Conservation (phyloP, 2,329 filamentous ascomycete species). For the Verticillium nubilum region DNA sequence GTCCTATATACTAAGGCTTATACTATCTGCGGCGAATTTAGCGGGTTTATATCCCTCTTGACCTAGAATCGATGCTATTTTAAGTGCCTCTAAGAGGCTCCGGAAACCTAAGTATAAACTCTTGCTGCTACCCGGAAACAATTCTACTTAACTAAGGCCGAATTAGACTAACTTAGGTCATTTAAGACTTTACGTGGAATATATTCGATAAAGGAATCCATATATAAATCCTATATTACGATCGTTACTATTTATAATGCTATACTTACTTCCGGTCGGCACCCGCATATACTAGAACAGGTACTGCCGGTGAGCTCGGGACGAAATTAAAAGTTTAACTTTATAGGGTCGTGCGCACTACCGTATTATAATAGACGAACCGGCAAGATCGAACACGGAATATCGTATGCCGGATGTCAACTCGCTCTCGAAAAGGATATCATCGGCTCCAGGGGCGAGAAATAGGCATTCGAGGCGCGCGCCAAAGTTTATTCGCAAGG, state of each 20-base stretch:
- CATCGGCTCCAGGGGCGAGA: constrained; percentile 8
- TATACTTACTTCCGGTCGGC: constrained; percentile 9
- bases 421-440: constrained; percentile 18
- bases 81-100: constrained; percentile 15
- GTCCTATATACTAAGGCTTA: constrained; percentile 20
- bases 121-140: constrained; percentile 5
- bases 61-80: constrained; percentile 23
- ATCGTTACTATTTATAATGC: constrained; percentile 16
- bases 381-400: constrained; percentile 19
- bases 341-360: constrained; percentile 21
- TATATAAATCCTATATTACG: constrained; percentile 10
- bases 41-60: constrained; percentile 18
- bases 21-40: constrained; percentile 17
- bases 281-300: constrained; percentile 6
- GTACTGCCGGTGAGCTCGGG: constrained; percentile 7
- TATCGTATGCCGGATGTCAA: constrained; percentile 26
- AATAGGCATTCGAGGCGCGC: constrained; percentile 14
- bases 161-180: constrained; percentile 13
- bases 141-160: constrained; percentile 12
- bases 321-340: constrained; percentile 17
- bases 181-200: constrained; percentile 23
- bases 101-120: constrained; percentile 15
- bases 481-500: constrained; percentile 22
- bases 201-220: constrained; percentile 17
- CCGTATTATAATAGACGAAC: constrained; percentile 19